A percentile compares a stretch with the other conserved stretches of the same genome.
Conservation (phyloP, 768 basidiomycete species). For the Mycena indigotica region DNA sequence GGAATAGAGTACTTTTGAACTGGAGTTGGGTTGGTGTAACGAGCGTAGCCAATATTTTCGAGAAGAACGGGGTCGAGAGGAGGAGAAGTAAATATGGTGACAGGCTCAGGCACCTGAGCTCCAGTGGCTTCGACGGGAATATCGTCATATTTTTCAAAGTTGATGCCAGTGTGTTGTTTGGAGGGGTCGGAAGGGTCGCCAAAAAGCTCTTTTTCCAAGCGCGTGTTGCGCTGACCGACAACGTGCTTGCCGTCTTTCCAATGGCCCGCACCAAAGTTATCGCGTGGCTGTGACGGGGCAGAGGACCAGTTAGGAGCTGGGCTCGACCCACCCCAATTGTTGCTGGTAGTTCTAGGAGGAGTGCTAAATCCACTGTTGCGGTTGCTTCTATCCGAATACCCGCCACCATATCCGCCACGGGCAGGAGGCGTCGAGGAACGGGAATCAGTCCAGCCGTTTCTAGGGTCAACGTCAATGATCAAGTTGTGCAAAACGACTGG, state of each 20-base stretch:
- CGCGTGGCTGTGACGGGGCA: constrained; percentile 49
- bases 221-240: constrained; percentile 78
- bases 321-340: constrained; percentile 45
- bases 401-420: constrained; percentile 50
- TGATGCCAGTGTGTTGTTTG: constrained; percentile 95
- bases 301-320: constrained; percentile 41
- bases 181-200: constrained; percentile 84
- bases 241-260: constrained; percentile 93
- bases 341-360: constrained; percentile 42
- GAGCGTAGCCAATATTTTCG: constrained; percentile 92
- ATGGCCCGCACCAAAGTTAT: constrained; percentile 62
- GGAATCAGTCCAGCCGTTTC: constrained; percentile 78
- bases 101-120: constrained; percentile 93
- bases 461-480: constrained; percentile 26
- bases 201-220: constrained; percentile 95
- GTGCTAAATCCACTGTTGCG: constrained; percentile 41
- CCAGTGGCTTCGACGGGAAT: constrained; percentile 99
- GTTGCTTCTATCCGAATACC: constrained; percentile 41
- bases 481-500: constrained; percentile 18
- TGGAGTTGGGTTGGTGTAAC: constrained; percentile 94
- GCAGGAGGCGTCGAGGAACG: constrained; percentile 65
- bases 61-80: constrained; percentile 92
- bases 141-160: constrained; percentile 99
- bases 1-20: constrained; percentile 99
- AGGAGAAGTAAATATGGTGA: constrained; percentile 81